Evolutionary conservation across 1,139 yeast genomes (phyloP).

Genomic region (Geotrichum klebahnii): DNA sequence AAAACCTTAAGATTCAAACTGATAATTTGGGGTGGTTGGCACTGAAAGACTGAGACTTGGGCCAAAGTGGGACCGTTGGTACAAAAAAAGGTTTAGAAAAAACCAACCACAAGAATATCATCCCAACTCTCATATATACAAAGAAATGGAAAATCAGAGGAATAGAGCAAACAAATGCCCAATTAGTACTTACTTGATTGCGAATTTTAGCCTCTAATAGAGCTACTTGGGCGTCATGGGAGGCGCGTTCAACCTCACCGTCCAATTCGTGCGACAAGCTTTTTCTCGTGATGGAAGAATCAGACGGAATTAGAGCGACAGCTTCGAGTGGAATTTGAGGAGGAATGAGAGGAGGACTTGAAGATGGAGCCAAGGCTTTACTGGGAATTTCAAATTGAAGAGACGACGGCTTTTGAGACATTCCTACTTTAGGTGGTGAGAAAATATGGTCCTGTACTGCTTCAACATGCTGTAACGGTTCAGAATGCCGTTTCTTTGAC

Average conservation of each 20-base stretch:
- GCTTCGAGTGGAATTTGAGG: no score
- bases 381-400: no score
- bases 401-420: no score
- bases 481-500: no score
- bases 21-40: background rate
- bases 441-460: no score
- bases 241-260: slow-evolving; percentile 12
- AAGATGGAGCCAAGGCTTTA: no score
- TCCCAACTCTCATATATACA: background rate
- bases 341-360: background rate
- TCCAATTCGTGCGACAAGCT: slow-evolving; percentile 13
- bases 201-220: background rate
- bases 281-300: background rate
- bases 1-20: background rate
- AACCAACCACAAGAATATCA: background rate
- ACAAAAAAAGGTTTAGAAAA: background rate
- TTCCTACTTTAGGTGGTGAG: no score
- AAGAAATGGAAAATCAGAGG: background rate
- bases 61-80: background rate
- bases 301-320: background rate
- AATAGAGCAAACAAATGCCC: background rate
- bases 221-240: slow-evolving; percentile 7
- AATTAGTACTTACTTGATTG: slow-evolving; percentile 3
- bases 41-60: background rate
- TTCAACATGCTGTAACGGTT: no score